Evolutionary conservation across 257 asterid genomes (phyloP).

Genomic region (Verbena officinalis): DNA sequence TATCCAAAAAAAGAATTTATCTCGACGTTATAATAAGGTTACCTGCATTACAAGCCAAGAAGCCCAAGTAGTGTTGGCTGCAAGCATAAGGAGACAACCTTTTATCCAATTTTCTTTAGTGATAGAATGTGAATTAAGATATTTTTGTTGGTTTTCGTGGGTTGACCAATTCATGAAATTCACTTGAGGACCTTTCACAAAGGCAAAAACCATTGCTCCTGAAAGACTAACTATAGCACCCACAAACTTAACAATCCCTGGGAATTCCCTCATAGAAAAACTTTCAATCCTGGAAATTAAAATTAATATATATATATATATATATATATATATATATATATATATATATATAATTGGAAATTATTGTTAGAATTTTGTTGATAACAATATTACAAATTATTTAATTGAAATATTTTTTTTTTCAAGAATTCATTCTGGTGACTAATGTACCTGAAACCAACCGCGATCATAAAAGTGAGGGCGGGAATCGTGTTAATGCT

Average conservation of each 20-base stretch:
- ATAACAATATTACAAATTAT: neutral
- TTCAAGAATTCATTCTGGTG: too few relatives aligned
- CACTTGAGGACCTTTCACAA: slow-evolving; percentile 60
- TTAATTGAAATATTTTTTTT: too few relatives aligned
- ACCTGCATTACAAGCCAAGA: slow-evolving; percentile 73
- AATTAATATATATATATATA: too few relatives aligned
- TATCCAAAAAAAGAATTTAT: too few relatives aligned
- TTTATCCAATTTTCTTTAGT: slow-evolving; percentile 44
- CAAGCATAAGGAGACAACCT: slow-evolving; percentile 62
- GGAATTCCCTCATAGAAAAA: slow-evolving; percentile 39
- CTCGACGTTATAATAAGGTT: neutral
- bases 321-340: too few relatives aligned
- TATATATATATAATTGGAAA: too few relatives aligned
- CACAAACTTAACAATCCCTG: slow-evolving; percentile 47
- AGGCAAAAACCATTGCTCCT: slow-evolving; percentile 67
- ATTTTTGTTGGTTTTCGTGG: neutral
- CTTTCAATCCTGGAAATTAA: slow-evolving; percentile 48
- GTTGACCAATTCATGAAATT: slow-evolving; percentile 39
- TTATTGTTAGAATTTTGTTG: neutral
- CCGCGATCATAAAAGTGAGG: slow-evolving; percentile 54
- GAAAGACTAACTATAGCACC: slow-evolving; percentile 50
- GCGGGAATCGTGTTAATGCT: slow-evolving; percentile 58
- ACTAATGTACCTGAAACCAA: slow-evolving; percentile 40
- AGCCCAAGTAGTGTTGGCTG: slow-evolving; percentile 57
- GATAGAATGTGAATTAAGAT: slow-evolving; percentile 1